Evolutionary conservation across 768 basidiomycete species (phyloP).

Genomic region (Trametes gibbosa): DNA sequence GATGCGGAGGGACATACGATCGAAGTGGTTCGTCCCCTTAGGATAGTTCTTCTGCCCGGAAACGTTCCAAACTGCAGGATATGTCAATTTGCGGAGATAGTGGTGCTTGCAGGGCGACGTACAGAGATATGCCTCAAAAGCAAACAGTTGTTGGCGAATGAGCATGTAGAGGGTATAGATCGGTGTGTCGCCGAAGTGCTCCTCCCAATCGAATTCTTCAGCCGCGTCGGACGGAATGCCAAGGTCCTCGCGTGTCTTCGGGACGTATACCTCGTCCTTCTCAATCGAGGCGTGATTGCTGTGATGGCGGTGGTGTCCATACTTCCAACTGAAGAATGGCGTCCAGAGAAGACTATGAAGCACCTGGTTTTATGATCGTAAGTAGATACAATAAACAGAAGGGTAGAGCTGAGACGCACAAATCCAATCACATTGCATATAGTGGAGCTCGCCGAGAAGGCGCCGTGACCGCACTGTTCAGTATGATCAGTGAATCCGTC

Average conservation of each 20-base stretch:
- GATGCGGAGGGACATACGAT: no score
- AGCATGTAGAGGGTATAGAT: slow-evolving; percentile 60
- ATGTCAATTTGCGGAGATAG: no score
- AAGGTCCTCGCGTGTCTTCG: slow-evolving; percentile 75
- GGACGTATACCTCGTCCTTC: slow-evolving; percentile 95
- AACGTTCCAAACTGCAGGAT: no score
- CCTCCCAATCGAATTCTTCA: no score
- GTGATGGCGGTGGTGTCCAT: no score
- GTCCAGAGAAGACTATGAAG: no score
- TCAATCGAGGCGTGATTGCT: slow-evolving; percentile 98
- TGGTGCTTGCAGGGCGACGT: slow-evolving; percentile 89
- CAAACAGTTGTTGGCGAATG: slow-evolving; percentile 54
- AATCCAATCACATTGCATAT: no score
- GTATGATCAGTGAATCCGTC: slow-evolving; percentile 88
- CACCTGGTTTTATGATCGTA: no score
- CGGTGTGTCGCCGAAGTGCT: slow-evolving; percentile 91
- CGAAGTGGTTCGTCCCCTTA: slow-evolving; percentile 68
- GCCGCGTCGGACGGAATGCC: slow-evolving; percentile 75
- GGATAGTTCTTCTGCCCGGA: slow-evolving; percentile 87
- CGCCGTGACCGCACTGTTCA: slow-evolving; percentile 64
- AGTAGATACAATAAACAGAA: no score
- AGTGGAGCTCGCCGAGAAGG: no score
- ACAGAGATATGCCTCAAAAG: slow-evolving; percentile 60
- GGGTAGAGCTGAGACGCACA: no score
- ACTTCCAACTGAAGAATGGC: no score